A percentile compares a stretch with the other conserved stretches of the same genome.
These are phyloP conservation scores for Paramyrothecium sp. DNA, from an alignment of 2,329 filamentous ascomycete genomes.

Conservation along the genomic window DNA sequence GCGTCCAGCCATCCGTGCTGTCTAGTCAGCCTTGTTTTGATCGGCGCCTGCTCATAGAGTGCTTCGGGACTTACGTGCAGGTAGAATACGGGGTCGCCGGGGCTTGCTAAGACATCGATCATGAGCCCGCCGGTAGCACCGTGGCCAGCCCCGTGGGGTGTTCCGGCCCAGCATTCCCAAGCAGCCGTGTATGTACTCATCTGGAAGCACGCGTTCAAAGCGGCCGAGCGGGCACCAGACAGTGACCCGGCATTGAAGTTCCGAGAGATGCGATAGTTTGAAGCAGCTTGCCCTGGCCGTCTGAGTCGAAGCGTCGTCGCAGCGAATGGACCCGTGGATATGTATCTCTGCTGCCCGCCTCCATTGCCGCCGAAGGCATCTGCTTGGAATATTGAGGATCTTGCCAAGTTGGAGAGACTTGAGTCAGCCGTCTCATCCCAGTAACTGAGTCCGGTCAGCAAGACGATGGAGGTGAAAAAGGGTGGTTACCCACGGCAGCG, in stretches of 20 bases:
- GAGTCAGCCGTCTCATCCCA: conserved; percentile 2
- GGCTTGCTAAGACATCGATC: neutral
- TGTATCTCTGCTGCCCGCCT: neutral
- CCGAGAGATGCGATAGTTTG: neutral
- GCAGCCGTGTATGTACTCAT: neutral
- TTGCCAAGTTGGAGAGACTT: neutral
- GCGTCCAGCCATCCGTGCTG: conserved; percentile 12
- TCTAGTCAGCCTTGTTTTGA: neutral
- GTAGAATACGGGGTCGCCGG: neutral
- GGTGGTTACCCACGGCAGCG: neutral
- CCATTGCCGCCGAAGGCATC: neutral
- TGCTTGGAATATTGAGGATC: neutral
- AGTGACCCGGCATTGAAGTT: neutral
- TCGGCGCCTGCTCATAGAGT: neutral
- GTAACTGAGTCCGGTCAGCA: neutral
- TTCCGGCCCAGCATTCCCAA: conserved; percentile 1
- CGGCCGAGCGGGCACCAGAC: neutral
- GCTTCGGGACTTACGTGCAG: neutral
- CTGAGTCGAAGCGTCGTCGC: neutral
- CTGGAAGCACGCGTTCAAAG: neutral
- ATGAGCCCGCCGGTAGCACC: neutral
- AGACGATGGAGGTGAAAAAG: neutral
- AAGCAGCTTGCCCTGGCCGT: neutral
- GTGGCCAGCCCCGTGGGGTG: neutral
- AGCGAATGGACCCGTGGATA: neutral